Percentiles rank a stretch among this genome's conserved stretches.
These are phyloP conservation scores for Tetrapisispora namnaoensis DNA, from an alignment of 805 yeast species.

Conservation along the genomic window DNA sequence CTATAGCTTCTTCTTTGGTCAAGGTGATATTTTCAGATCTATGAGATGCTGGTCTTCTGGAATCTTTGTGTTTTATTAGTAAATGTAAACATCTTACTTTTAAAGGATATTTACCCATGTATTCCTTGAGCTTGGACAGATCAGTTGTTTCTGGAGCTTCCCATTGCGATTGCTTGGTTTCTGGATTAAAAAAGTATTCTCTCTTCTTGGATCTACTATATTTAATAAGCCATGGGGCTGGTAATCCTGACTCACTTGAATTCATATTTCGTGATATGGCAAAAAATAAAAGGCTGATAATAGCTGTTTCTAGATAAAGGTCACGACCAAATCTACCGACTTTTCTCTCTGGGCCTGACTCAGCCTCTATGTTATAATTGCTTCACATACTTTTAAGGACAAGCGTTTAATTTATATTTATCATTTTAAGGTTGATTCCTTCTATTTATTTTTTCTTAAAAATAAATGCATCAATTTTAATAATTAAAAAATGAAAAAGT, in stretches of 20 bases:
- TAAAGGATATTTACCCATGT: slow-evolving; percentile 48
- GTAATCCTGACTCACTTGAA: slow-evolving; percentile 57
- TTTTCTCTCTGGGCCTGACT: too few relatives aligned
- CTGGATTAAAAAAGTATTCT: slow-evolving; percentile 71
- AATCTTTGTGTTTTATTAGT: slow-evolving; percentile 69
- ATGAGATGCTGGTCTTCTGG: slow-evolving; percentile 91
- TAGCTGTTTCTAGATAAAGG: too few relatives aligned
- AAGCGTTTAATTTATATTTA: too few relatives aligned
- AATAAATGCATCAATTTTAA: neutral
- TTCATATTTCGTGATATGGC: neutral
- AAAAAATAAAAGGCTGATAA: too few relatives aligned
- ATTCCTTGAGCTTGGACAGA: slow-evolving; percentile 43
- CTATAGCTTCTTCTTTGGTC: slow-evolving; percentile 74
- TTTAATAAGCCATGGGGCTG: slow-evolving; percentile 74
- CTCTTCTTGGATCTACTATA: slow-evolving; percentile 71
- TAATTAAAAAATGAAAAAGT: neutral
- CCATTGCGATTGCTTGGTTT: slow-evolving; percentile 74
- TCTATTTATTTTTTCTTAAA: neutral
- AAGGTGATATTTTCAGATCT: slow-evolving; percentile 66
- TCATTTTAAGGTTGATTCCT: neutral
- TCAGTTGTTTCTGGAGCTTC: slow-evolving; percentile 84
- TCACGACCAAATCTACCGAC: too few relatives aligned
- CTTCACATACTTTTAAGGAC: too few relatives aligned
- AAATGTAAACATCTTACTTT: slow-evolving; percentile 76
- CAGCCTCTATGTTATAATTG: too few relatives aligned